A percentile compares a stretch with the other conserved stretches of the same genome.
Evolutionary conservation across 768 basidiomycete species (phyloP).

Genomic region (Boletellus sp.): DNA sequence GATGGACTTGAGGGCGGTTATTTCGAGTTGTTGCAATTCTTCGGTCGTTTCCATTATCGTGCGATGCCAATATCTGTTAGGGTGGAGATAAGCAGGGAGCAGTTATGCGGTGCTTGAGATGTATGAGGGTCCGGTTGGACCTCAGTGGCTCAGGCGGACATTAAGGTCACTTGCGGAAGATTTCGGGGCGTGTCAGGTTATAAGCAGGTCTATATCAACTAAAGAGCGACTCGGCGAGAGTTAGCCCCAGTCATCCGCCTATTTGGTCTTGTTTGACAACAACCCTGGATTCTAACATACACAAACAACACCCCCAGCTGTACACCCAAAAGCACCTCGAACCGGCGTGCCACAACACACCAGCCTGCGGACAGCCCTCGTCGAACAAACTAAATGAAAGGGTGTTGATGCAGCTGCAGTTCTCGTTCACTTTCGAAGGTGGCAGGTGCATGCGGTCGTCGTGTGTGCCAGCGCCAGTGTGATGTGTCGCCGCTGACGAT

Average conservation of each 20-base stretch:
- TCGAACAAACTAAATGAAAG: too few relatives aligned
- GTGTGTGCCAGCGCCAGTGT: too few relatives aligned
- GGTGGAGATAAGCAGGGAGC: constrained; percentile 21
- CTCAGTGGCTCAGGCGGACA: constrained; percentile 77
- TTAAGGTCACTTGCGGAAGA: constrained; percentile 32
- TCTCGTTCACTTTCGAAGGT: too few relatives aligned
- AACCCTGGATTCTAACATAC: constrained; percentile 12
- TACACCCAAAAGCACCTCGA: too few relatives aligned
- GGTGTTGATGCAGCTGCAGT: too few relatives aligned
- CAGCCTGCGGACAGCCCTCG: too few relatives aligned
- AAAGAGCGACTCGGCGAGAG: constrained; percentile 7
- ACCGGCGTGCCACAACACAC: too few relatives aligned
- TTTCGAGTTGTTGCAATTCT: constrained; percentile 66
- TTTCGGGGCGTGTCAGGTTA: background rate
- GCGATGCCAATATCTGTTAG: constrained; percentile 8
- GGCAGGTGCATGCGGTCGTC: too few relatives aligned
- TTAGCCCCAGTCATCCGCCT: constrained; percentile 10
- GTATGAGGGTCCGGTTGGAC: constrained; percentile 60
- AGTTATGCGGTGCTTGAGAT: constrained; percentile 48
- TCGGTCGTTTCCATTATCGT: constrained; percentile 64
- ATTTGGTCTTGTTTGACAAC: constrained; percentile 17
- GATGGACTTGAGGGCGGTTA: constrained; percentile 76
- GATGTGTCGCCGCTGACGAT: too few relatives aligned
- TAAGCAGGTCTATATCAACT: constrained; percentile 7
- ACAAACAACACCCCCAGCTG: constrained; percentile 17